Evolutionary conservation across 2,329 filamentous ascomycete species (phyloP).

Genomic region (Ascochyta rabiei): DNA sequence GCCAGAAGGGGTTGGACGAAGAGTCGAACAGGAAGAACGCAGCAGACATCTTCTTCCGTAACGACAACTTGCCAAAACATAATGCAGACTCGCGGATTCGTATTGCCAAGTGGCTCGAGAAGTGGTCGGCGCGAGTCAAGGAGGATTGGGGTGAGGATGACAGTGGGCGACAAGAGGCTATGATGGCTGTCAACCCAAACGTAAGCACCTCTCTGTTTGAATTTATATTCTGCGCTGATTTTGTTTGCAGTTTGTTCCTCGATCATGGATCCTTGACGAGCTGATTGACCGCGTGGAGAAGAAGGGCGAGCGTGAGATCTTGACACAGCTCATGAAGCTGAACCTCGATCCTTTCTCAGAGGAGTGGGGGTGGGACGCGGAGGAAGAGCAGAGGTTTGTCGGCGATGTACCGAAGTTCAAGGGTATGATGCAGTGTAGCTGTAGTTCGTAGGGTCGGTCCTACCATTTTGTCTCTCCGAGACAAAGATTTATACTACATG

Average conservation of each 20-base stretch:
- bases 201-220: conserved; percentile 38
- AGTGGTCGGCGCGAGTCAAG: conserved; percentile 72
- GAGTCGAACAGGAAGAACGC: conserved; percentile 67
- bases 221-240: conserved; percentile 3
- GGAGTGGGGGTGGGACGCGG: conserved; percentile 68
- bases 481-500: too few relatives aligned
- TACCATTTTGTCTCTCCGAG: too few relatives aligned
- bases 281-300: conserved; percentile 88
- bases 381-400: conserved; percentile 82
- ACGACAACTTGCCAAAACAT: conserved; percentile 61
- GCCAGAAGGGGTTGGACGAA: conserved; percentile 66
- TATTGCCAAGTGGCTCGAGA: conserved; percentile 80
- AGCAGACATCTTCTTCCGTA: conserved; percentile 79
- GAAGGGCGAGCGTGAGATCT: conserved; percentile 77
- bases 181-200: conserved; percentile 90
- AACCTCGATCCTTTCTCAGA: conserved; percentile 84
- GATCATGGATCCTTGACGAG: conserved; percentile 92
- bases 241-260: conserved; percentile 72
- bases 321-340: conserved; percentile 82
- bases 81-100: conserved; percentile 69
- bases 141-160: conserved; percentile 75
- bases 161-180: conserved; percentile 66
- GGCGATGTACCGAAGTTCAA: conserved; percentile 80
- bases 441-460: conserved; percentile 67
- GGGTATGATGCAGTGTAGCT: conserved; percentile 91